These are phyloP conservation scores for Wickerhamiella galacta DNA, from an alignment of 805 yeast genomes.

Conservation along the genomic window DNA sequence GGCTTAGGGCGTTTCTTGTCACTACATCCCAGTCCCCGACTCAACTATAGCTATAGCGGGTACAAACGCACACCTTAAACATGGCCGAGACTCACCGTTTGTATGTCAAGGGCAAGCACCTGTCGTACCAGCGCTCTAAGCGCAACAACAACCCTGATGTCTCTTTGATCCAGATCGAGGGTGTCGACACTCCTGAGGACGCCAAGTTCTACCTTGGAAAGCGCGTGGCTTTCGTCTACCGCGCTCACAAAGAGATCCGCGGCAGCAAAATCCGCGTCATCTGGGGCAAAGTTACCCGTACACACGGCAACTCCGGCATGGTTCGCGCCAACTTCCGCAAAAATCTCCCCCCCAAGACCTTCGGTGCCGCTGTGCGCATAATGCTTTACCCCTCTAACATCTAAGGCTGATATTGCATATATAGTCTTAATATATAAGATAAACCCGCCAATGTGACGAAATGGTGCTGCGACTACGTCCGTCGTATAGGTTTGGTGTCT, in stretches of 20 bases:
- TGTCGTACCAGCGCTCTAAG: constrained; percentile 99
- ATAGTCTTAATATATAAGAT: constrained; percentile 1
- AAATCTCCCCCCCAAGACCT: constrained; percentile 98
- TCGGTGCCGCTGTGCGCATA: constrained; percentile 99
- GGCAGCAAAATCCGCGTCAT: constrained; percentile 98
- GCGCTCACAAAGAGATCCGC: constrained; percentile 94
- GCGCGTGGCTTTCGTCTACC: constrained; percentile 98
- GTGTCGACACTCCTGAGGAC: constrained; percentile 79
- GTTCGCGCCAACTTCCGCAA: constrained; percentile 98
- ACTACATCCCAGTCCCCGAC: constrained; percentile 4
- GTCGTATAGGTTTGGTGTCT: too few species aligned
- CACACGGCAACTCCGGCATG: constrained; percentile 97
- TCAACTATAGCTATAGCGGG: not conserved
- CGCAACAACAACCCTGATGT: constrained; percentile 94
- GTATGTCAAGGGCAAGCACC: constrained; percentile 99
- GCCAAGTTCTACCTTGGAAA: constrained; percentile 99
- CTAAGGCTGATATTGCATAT: constrained; percentile 32
- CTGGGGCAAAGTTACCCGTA: constrained; percentile 98
- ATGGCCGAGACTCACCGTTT: constrained; percentile 25
- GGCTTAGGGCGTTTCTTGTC: constrained; percentile 5
- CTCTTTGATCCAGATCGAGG: constrained; percentile 93
- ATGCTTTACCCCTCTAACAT: constrained; percentile 99
- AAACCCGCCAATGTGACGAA: too few species aligned
- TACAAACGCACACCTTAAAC: constrained; percentile 5
- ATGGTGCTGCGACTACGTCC: too few species aligned